Base-by-base conservation (phyloP, 441 rosid species). In the Manihot esculenta region DNA sequence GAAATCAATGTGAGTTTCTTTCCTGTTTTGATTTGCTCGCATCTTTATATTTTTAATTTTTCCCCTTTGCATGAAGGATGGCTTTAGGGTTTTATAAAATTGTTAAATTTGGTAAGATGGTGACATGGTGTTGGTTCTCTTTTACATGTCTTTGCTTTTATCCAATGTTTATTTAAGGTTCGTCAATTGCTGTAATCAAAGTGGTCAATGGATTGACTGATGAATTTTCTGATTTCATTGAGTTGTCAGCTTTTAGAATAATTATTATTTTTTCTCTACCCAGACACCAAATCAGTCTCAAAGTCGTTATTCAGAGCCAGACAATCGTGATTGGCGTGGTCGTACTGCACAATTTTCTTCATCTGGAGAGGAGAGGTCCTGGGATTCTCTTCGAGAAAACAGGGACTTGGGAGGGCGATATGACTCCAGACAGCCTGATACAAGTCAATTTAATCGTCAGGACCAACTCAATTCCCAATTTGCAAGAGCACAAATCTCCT, bases 281-380 rank as follows among this genome's bases (percentile, higher is more conserved):
- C 81, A 87, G 96, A 82, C 70, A 27, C 76, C 74, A 58, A 81
- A 11, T 78, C 91, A 83, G 79, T 51, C 77, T 78, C 94, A 77
- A 74, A 78, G 75, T 74, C 92, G 97, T 45, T 92, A 81, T 73
- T 79, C 89, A 47, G 96, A 92, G 83, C 84, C 88, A 56, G 98
- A 92, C 79, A 94, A 79, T 78, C 98, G 97, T 68, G 96, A 94
- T 65, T 92, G 97, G 98, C 94, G 89, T 67, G 84, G 71, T 47
- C 96, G 97, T 74, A 71, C 90, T 59, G 85, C 89, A 53, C 93
- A 85, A 63, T 41, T 78, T 66, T 44, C 87, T 74, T 20, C 85
- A 14, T 53, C 90, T 58, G 88, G 91, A 68, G 97, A 91, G 79
- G 97, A 91, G 70, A 76, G 88, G 77, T 85, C 96, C 38, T 79